These are phyloP conservation scores for Globisporangium cederbergense DNA, from an alignment of 352 stramenopile species.

Conservation along the genomic window DNA sequence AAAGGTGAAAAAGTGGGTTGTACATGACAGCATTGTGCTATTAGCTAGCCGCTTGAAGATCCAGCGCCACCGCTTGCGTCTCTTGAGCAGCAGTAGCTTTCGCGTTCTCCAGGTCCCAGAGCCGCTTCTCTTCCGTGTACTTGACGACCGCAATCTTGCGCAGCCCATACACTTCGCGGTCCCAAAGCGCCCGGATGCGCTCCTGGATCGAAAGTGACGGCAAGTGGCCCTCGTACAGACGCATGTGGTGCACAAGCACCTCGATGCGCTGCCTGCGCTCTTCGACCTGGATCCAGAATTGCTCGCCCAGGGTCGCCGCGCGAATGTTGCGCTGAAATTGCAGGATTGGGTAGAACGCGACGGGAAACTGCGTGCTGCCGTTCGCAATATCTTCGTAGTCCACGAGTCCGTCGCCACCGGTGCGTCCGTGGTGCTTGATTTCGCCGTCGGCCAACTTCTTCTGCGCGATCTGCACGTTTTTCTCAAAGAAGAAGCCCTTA, in stretches of 20 bases:
- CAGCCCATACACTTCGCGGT: conserved; percentile 23
- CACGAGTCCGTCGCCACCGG: conserved; percentile 33
- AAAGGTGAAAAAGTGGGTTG: neutral
- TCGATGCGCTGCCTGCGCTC: conserved; percentile 42
- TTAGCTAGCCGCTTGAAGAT: conserved; percentile 5
- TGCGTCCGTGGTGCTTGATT: conserved; percentile 19
- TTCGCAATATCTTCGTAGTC: conserved; percentile 57
- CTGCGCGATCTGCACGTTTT: conserved; percentile 57
- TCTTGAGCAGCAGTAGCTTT: conserved; percentile 13
- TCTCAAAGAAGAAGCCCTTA: conserved; percentile 51
- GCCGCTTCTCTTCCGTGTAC: conserved; percentile 35
- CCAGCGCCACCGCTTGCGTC: neutral
- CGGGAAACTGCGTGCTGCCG: conserved; percentile 48
- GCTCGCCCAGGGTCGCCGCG: conserved; percentile 38
- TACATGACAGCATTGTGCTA: neutral
- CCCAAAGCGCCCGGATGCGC: conserved; percentile 29
- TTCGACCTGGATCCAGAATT: conserved; percentile 38
- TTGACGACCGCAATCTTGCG: conserved; percentile 43
- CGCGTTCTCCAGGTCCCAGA: conserved; percentile 14
- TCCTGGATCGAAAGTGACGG: conserved; percentile 34
- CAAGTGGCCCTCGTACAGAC: conserved; percentile 46
- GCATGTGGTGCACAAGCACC: conserved; percentile 59
- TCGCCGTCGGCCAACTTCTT: conserved; percentile 37
- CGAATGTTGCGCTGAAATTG: conserved; percentile 66
- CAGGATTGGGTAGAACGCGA: conserved; percentile 63